These are phyloP conservation scores for Arxiozyma bovina DNA, from an alignment of 1,139 yeast species.

Conservation along the genomic window DNA sequence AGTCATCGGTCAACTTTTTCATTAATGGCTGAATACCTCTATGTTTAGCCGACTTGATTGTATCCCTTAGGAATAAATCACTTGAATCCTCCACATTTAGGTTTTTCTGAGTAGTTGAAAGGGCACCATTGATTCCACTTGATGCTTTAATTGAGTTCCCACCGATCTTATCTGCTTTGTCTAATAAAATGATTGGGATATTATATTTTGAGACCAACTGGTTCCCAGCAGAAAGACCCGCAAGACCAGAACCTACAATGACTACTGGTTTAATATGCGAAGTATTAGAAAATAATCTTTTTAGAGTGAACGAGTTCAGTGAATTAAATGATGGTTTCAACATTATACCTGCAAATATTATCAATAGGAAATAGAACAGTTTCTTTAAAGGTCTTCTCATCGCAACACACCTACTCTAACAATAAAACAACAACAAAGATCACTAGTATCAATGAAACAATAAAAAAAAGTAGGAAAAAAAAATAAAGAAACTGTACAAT, in stretches of 20 bases:
- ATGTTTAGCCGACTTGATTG: slow-evolving; percentile 55
- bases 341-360: not conserved
- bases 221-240: slow-evolving; percentile 69
- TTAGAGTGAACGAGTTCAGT: not conserved
- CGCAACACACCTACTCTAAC: too few relatives aligned
- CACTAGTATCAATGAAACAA: too few relatives aligned
- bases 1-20: slow-evolving; percentile 32
- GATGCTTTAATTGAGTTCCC: slow-evolving; percentile 80
- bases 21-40: slow-evolving; percentile 44
- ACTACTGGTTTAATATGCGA: slow-evolving; percentile 35
- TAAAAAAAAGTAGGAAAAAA: not conserved
- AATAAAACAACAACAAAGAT: too few relatives aligned
- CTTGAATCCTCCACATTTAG: slow-evolving; percentile 46
- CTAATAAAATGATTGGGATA: slow-evolving; percentile 52
- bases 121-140: slow-evolving; percentile 73
- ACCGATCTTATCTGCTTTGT: slow-evolving; percentile 57
- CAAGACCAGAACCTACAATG: slow-evolving; percentile 72
- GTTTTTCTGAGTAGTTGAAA: slow-evolving; percentile 50
- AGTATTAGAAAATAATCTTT: not conserved
- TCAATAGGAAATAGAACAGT: not conserved
- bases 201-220: slow-evolving; percentile 44
- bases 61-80: slow-evolving; percentile 53
- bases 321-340: not conserved
- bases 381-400: slow-evolving; percentile 6
- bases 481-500: not conserved